Evolutionary conservation across 768 basidiomycete genomes (phyloP).

Genomic region (Suillus clintonianus): DNA sequence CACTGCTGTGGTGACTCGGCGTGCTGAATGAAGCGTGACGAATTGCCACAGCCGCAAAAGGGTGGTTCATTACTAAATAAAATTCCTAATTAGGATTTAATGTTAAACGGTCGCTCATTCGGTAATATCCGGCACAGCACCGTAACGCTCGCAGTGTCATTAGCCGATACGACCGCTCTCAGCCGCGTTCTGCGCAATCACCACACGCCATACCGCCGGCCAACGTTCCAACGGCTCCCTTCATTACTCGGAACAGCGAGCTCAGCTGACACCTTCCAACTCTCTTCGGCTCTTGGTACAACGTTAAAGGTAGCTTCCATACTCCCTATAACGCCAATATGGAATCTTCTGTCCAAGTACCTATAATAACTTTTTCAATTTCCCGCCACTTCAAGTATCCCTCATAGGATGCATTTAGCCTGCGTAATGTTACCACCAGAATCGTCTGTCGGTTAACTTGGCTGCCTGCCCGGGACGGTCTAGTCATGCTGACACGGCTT

Average conservation of each 20-base stretch:
- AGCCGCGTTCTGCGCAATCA: background rate
- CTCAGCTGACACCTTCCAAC: background rate
- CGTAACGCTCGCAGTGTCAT: conserved; percentile 2
- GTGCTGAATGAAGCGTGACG: background rate
- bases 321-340: background rate
- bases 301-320: background rate
- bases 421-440: background rate
- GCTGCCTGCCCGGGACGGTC: background rate
- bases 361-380: background rate
- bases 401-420: background rate
- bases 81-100: conserved; percentile 1
- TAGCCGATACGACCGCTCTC: background rate
- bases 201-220: background rate
- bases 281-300: background rate
- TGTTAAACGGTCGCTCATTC: background rate
- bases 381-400: background rate
- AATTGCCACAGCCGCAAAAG: background rate
- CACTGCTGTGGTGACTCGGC: background rate
- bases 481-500: background rate
- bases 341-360: conserved; percentile 2
- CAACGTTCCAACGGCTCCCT: background rate
- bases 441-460: conserved; percentile 2
- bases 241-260: background rate
- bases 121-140: conserved; percentile 9
- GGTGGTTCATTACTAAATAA: conserved; percentile 7